Evolutionary conservation across 2,329 filamentous ascomycete species (phyloP).

Genomic region (Botryotinia convoluta): DNA sequence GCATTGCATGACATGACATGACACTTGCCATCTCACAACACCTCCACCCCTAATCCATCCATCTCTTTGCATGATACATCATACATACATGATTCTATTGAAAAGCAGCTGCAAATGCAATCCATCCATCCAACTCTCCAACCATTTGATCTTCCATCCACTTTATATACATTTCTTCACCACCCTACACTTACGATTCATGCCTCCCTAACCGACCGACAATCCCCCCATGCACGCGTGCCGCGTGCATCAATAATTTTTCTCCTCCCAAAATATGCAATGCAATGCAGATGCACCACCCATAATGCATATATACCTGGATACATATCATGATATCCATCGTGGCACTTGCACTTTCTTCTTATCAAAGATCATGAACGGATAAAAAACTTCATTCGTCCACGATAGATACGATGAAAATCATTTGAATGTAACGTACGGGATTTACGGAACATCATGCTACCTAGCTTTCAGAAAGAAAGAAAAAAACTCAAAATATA

Average conservation of each 20-base stretch:
- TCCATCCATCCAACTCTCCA: background rate
- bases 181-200: background rate
- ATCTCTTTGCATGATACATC: background rate
- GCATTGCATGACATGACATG: background rate
- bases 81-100: conserved; percentile 2
- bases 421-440: background rate
- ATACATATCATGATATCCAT: background rate
- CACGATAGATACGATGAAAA: background rate
- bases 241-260: background rate
- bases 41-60: background rate
- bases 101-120: background rate
- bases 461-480: background rate
- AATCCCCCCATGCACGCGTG: background rate
- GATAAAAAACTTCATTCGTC: background rate
- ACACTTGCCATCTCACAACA: background rate
- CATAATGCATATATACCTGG: background rate
- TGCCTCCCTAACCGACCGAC: background rate
- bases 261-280: background rate
- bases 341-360: conserved; percentile 1
- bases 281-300: background rate
- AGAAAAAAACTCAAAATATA: background rate
- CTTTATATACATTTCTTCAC: background rate
- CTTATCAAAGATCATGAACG: background rate
- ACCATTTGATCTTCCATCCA: background rate
- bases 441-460: background rate